phyloP scores from a whole-genome alignment of 164 flowering plant genomes.

The Vitis vinifera region DNA sequence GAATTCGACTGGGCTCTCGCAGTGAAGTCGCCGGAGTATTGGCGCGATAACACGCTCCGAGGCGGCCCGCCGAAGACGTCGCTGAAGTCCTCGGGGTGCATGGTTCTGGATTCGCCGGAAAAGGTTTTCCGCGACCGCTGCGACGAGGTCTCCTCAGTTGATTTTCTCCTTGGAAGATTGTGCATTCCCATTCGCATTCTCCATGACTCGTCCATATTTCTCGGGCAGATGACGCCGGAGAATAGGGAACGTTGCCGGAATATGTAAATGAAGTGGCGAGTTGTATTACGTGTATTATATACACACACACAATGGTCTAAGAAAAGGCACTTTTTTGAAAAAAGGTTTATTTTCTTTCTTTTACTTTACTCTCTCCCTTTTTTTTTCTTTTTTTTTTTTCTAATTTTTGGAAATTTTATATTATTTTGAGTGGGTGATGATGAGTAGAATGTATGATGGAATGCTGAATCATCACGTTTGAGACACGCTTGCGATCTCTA shows the following conservation, averaged over 20 bases:
- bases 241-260: not conserved
- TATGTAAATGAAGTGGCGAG: too few relatives aligned
- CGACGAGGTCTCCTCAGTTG: constrained; percentile 37
- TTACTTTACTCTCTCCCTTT: not conserved
- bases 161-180: constrained; percentile 32
- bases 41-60: constrained; percentile 44
- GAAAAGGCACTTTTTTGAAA: not conserved
- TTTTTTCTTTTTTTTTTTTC: not conserved
- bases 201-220: constrained; percentile 77
- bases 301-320: too few relatives aligned
- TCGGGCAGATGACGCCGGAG: not conserved
- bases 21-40: constrained; percentile 36
- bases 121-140: constrained; percentile 9
- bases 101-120: constrained; percentile 10
- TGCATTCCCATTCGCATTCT: constrained; percentile 51
- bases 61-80: constrained; percentile 98
- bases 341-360: not conserved
- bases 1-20: constrained; percentile 4
- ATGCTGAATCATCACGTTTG: not conserved
- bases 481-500: constrained; percentile 9
- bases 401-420: not conserved
- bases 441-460: not conserved
- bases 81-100: constrained; percentile 52
- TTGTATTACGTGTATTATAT: too few relatives aligned
- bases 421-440: not conserved